A percentile compares a stretch with the other conserved stretches of the same genome.
Conservation (phyloP, 257 asterid genomes). For the Capsicum chinense region DNA sequence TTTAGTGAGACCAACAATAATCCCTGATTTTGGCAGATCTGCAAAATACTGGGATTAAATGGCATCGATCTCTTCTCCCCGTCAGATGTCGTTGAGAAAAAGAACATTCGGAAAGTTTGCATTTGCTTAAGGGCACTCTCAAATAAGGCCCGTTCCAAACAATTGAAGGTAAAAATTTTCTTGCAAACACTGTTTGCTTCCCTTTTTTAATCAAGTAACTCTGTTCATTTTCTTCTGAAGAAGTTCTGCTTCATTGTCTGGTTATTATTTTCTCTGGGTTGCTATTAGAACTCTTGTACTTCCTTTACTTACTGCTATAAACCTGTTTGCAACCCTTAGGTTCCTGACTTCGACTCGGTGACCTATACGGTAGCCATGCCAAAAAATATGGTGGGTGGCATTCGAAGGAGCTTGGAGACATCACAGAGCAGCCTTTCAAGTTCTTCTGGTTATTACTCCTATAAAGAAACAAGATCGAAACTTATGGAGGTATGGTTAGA, state of each 20-base stretch:
- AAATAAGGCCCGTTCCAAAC: conserved; percentile 81
- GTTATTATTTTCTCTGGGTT: not conserved
- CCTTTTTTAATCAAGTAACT: not conserved
- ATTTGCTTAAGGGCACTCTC: conserved; percentile 86
- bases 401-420: conserved; percentile 76
- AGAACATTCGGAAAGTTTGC: conserved; percentile 79
- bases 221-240: conserved; percentile 8
- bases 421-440: conserved; percentile 67
- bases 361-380: conserved; percentile 73
- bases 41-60: conserved; percentile 88
- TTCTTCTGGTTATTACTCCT: conserved; percentile 60
- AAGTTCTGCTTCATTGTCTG: conserved; percentile 23
- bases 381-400: conserved; percentile 74
- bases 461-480: conserved; percentile 46
- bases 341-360: conserved; percentile 82
- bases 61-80: conserved; percentile 96
- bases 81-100: conserved; percentile 89
- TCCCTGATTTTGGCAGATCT: conserved; percentile 47
- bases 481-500: conserved; percentile 51
- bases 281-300: not conserved
- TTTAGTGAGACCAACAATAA: not conserved
- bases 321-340: conserved; percentile 42
- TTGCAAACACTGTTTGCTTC: conserved; percentile 1
- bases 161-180: conserved; percentile 58
- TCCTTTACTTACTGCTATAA: conserved; percentile 24